These are phyloP conservation scores for Hymenochaete sp. DNA, from an alignment of 1,284 basidiomycete species.

Conservation along the genomic window DNA sequence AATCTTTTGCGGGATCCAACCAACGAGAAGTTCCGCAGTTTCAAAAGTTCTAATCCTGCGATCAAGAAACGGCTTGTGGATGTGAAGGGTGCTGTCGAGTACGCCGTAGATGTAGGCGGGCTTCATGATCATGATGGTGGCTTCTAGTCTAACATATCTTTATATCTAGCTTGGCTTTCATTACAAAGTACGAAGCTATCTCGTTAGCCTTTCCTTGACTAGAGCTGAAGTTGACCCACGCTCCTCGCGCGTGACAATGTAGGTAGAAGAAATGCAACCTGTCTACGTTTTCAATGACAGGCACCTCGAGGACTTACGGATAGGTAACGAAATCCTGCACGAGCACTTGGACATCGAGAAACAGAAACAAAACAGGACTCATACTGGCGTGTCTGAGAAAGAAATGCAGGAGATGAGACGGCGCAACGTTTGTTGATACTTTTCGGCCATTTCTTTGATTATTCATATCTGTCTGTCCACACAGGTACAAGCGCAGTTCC, in stretches of 20 bases:
- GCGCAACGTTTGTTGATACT: constrained; percentile 36
- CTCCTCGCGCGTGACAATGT: constrained; percentile 14
- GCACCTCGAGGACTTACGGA: constrained; percentile 44
- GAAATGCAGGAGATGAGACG: constrained; percentile 43
- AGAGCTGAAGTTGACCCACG: background rate
- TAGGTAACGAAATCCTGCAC: constrained; percentile 54
- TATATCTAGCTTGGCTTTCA: constrained; percentile 56
- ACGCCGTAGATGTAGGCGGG: constrained; percentile 55
- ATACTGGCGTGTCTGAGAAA: constrained; percentile 45
- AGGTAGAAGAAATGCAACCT: constrained; percentile 49
- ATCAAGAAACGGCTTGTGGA: constrained; percentile 26
- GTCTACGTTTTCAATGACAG: constrained; percentile 53
- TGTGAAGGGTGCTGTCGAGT: constrained; percentile 67
- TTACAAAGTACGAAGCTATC: constrained; percentile 44
- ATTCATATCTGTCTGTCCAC: constrained; percentile 9
- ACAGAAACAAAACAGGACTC: constrained; percentile 44
- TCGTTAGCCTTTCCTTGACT: no score
- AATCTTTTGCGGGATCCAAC: constrained; percentile 64
- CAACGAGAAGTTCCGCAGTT: constrained; percentile 58
- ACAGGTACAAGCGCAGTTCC: constrained; percentile 63
- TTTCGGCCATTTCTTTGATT: constrained; percentile 8
- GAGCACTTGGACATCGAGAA: constrained; percentile 49
- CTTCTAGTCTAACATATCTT: background rate
- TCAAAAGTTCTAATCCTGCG: constrained; percentile 60
- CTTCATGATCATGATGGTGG: constrained; percentile 11